Evolutionary conservation across 306 rosid genomes (phyloP).

Genomic region (Pterocarpus santalinus): DNA sequence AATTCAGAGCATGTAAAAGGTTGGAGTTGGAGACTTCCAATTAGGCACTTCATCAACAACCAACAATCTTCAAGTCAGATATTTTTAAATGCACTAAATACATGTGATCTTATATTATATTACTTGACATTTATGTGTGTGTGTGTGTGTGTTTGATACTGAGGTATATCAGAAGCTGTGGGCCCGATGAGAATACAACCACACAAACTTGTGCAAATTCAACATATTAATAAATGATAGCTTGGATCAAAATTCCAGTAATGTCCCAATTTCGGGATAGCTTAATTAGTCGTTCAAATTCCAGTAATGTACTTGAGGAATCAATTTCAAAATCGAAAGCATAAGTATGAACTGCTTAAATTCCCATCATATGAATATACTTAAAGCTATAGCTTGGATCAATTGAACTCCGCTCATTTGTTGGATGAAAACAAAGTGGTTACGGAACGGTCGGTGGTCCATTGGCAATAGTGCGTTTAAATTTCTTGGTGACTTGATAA

Average conservation of each 20-base stretch:
- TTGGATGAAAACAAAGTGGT: not conserved
- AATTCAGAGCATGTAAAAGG: too few species aligned
- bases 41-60: too few species aligned
- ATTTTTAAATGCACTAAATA: too few species aligned
- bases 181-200: not conserved
- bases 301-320: too few species aligned
- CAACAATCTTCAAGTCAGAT: not conserved
- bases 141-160: not conserved
- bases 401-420: not conserved
- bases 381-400: not conserved
- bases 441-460: not conserved
- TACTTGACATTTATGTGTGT: too few species aligned
- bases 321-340: not conserved
- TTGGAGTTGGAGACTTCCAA: too few species aligned
- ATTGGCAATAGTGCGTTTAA: not conserved
- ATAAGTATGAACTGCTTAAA: constrained; percentile 4
- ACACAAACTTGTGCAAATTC: not conserved
- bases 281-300: too few species aligned
- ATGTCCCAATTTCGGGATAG: too few species aligned
- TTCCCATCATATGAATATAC: not conserved
- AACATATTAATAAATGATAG: not conserved
- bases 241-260: too few species aligned
- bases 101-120: too few species aligned
- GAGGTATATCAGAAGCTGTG: not conserved
- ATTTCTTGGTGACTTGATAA: not conserved